Evolutionary conservation across 139 green algal genomes (phyloP).

Genomic region (Ostreobium quekettii): DNA sequence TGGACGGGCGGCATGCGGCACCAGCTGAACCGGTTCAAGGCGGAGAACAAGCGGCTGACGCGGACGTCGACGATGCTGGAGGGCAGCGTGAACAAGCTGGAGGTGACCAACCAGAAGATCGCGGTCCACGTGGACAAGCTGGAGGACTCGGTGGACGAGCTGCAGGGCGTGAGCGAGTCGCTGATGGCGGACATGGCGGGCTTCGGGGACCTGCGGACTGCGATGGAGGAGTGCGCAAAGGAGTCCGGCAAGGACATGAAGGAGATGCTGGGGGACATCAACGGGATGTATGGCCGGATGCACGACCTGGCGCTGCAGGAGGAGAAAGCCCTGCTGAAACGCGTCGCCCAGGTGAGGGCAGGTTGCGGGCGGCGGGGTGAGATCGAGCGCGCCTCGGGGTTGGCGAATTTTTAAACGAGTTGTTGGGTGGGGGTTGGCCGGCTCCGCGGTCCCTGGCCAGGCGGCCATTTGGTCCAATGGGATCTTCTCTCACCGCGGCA

Average conservation of each 20-base stretch:
- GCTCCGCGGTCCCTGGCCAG: no score
- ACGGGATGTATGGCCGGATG: conserved; percentile 11
- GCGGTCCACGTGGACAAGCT: conserved; percentile 17
- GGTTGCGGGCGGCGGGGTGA: no score
- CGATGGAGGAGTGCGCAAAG: conserved; percentile 2
- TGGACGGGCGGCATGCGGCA: conserved; percentile 15
- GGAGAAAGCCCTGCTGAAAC: conserved; percentile 4
- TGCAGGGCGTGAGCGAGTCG: conserved; percentile 5
- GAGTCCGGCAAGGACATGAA: conserved; percentile 8
- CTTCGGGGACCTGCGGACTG: conserved; percentile 4
- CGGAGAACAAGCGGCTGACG: not conserved
- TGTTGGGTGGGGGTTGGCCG: no score
- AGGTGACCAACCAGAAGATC: conserved; percentile 9
- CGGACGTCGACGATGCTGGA: not conserved
- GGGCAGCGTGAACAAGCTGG: not conserved
- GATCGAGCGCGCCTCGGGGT: no score
- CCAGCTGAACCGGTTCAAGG: conserved; percentile 13
- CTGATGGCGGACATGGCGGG: conserved; percentile 10
- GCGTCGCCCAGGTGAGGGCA: conserved; percentile 2
- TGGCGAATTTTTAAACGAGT: no score
- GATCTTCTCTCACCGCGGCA: no score
- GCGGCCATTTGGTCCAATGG: no score
- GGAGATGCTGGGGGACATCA: conserved; percentile 1
- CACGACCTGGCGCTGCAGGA: conserved; percentile 2
- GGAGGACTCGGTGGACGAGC: conserved; percentile 5